Base-by-base conservation (phyloP, 345 rosid genomes). In the Aethionema arabicum region DNA sequence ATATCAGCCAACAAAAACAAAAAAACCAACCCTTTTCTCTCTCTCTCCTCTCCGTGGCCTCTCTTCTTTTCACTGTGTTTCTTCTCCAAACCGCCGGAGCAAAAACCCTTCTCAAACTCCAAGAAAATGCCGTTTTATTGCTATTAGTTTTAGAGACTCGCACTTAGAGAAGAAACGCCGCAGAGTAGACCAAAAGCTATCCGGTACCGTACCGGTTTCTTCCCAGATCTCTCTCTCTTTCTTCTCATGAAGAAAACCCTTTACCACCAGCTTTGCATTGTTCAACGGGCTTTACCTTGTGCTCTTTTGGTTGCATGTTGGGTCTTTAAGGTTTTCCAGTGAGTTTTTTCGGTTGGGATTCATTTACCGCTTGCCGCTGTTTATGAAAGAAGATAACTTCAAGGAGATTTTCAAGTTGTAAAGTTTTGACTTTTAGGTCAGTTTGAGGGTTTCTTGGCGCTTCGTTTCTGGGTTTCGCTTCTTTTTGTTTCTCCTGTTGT, bases 191-290 rank as follows among this genome's bases (percentile, higher is more conserved):
- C 16, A 65, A 37, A 16, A 33, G 59, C 46, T 59, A 44, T 59
- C 61, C 65, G 45, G 67, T 43, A 3, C 14, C 21, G 47, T n/a
- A 43, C 12, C 4, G 29, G 4, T 52, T 59, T 42, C 48, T 63
- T 64, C 67, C 37, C 56, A 72, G 76, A 72, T 72, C 76, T 72
- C 65, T 67, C 32, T 40, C 60, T 52, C 15, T 46, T n/a, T n/a
- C 44, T 30, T 45, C 16, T 41, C 6, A 30, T 15, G 8, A 62
- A 46, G 51, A 69, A 21, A 35, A 38, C 65, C 43, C 37, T 58
- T 56, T 61, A 15, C 11, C 46, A 47, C 63, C 4, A 68, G 41
- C 32, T 52, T 61, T 27, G 35, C 56, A 46, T 32, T 21, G 10
- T 40, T 6, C 44, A 8, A 40, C 11, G 33, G 6, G 36, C 31